Conservation (phyloP, 1,284 basidiomycete species). For the Trametes polyzona region DNA sequence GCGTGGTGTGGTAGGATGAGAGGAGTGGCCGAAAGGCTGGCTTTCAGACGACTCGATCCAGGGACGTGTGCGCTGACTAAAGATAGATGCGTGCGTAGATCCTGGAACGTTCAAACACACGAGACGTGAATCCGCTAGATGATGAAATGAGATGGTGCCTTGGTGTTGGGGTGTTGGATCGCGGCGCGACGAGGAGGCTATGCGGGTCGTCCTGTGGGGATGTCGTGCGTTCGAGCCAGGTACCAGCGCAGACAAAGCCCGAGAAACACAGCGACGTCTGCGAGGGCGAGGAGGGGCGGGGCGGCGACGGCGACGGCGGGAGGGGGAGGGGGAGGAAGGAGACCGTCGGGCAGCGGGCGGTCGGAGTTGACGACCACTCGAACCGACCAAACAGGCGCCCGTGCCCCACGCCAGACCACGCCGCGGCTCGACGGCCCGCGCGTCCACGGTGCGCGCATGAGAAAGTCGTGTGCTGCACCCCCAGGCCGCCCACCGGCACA, state of each 20-base stretch:
- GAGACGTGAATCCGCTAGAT: too few species aligned
- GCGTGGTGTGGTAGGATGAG: not conserved
- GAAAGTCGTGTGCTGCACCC: not conserved
- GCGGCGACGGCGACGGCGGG: too few species aligned
- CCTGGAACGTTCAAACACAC: too few species aligned
- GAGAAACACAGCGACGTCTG: not conserved
- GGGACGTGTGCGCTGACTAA: too few species aligned
- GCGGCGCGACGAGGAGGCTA: not conserved
- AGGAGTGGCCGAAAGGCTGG: not conserved
- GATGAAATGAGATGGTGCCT: not conserved
- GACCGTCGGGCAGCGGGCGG: not conserved
- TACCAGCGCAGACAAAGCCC: not conserved
- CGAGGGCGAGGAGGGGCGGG: not conserved
- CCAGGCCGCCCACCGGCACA: not conserved
- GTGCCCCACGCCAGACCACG: not conserved
- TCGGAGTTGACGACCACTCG: not conserved
- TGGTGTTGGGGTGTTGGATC: not conserved
- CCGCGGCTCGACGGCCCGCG: not conserved
- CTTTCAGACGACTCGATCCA: too few species aligned
- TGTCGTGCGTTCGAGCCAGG: not conserved
- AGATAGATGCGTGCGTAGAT: too few species aligned
- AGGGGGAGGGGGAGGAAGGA: not conserved
- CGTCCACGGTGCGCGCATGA: not conserved
- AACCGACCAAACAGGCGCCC: not conserved
- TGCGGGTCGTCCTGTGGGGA: too few species aligned